Evolutionary conservation across 2,329 filamentous ascomycete species (phyloP).

Genomic region (Diaporthe capsici): DNA sequence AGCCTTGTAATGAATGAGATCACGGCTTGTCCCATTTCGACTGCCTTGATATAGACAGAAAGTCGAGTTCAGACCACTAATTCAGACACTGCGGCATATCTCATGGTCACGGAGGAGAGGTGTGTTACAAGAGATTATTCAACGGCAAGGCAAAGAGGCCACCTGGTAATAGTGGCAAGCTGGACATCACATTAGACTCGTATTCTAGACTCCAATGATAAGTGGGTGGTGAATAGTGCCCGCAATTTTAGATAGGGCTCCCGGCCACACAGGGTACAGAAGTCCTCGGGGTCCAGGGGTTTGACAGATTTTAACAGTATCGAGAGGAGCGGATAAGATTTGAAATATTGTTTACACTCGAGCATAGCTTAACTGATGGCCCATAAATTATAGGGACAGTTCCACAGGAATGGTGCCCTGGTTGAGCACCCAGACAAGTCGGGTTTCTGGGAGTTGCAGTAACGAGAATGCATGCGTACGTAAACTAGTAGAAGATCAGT

Average conservation of each 20-base stretch:
- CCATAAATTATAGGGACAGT: neutral
- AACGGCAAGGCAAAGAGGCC: neutral
- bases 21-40: accelerated
- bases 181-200: neutral
- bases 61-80: neutral
- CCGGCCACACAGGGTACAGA: too few relatives aligned
- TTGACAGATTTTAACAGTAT: neutral
- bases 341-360: neutral
- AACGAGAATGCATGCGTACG: too few relatives aligned
- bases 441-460: neutral
- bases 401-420: neutral
- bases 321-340: neutral
- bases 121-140: accelerated
- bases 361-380: neutral
- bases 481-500: neutral
- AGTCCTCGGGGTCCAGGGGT: too few relatives aligned
- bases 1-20: neutral
- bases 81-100: too few relatives aligned
- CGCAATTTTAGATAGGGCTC: neutral
- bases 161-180: neutral
- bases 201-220: neutral
- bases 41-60: neutral
- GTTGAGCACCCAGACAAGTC: neutral
- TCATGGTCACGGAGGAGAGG: accelerated
- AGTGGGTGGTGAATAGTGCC: neutral